phyloP scores from a whole-genome alignment of 1,284 basidiomycete genomes.

The Cystobasidium slooffiae region DNA sequence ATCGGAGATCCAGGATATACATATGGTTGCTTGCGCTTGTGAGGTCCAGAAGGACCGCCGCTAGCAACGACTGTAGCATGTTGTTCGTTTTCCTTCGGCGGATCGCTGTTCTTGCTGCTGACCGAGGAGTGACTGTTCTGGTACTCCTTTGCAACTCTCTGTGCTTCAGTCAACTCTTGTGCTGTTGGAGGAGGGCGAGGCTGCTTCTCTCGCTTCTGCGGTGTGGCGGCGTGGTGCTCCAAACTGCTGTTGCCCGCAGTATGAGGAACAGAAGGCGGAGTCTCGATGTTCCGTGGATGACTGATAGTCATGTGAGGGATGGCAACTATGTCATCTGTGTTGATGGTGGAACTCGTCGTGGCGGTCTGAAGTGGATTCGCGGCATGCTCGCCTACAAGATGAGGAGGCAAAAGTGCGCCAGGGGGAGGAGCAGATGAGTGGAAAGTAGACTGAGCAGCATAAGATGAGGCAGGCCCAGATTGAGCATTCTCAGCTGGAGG shows the following conservation, averaged over 20 bases:
- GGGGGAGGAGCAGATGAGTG: background rate
- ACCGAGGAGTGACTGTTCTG: background rate
- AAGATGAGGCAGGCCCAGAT: background rate
- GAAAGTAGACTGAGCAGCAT: background rate
- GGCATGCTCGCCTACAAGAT: background rate
- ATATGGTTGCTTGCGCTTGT: constrained; percentile 26
- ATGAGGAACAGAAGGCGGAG: background rate
- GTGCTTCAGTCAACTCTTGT: background rate
- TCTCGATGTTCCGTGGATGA: background rate
- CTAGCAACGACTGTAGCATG: background rate
- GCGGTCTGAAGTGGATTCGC: background rate
- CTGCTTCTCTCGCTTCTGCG: background rate
- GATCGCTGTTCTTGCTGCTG: background rate
- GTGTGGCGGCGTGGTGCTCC: background rate
- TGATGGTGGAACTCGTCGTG: background rate
- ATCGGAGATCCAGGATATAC: constrained; percentile 36
- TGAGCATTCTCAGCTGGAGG: constrained; percentile 14
- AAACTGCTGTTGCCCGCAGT: background rate
- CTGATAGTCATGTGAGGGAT: background rate
- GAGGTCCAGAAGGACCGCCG: background rate
- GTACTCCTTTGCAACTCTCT: constrained; percentile 2
- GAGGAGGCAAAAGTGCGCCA: background rate
- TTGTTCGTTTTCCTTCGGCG: background rate
- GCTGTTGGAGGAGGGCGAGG: background rate
- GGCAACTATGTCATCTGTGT: background rate